Evolutionary conservation across 2,329 filamentous ascomycete species (phyloP).

Genomic region (Alternaria hordeiaustralica): DNA sequence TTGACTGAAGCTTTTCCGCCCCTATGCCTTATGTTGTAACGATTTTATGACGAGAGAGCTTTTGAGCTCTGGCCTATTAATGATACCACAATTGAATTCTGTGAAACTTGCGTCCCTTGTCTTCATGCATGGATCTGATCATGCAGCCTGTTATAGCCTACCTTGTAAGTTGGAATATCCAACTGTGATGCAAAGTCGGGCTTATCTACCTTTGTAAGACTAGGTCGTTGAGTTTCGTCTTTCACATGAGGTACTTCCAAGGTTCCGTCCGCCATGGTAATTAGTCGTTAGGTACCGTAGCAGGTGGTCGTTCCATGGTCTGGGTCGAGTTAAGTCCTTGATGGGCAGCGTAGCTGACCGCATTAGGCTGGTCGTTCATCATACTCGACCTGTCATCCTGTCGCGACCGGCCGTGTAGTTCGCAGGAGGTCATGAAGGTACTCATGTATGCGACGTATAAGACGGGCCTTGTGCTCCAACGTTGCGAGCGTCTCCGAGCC

Average conservation of each 20-base stretch:
- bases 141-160: too few relatives aligned
- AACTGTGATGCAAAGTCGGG: background rate
- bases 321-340: background rate
- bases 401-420: background rate
- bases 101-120: background rate
- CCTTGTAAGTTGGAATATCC: background rate
- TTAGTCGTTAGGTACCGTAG: background rate
- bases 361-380: background rate
- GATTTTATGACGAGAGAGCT: background rate
- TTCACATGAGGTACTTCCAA: background rate
- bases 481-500: background rate
- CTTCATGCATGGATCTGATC: background rate
- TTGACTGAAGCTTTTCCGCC: background rate
- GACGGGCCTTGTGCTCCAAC: background rate
- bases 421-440: slow-evolving; percentile 4
- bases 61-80: background rate
- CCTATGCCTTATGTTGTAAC: background rate
- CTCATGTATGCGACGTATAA: slow-evolving; percentile 17
- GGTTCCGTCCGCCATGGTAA: background rate
- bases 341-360: background rate
- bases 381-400: background rate
- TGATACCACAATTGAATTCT: background rate
- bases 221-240: background rate
- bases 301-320: background rate
- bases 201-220: background rate